A percentile compares a stretch with the other conserved stretches of the same genome.
Conservation (phyloP, 2,329 filamentous ascomycete species). For the Delphinella strobiligena region DNA sequence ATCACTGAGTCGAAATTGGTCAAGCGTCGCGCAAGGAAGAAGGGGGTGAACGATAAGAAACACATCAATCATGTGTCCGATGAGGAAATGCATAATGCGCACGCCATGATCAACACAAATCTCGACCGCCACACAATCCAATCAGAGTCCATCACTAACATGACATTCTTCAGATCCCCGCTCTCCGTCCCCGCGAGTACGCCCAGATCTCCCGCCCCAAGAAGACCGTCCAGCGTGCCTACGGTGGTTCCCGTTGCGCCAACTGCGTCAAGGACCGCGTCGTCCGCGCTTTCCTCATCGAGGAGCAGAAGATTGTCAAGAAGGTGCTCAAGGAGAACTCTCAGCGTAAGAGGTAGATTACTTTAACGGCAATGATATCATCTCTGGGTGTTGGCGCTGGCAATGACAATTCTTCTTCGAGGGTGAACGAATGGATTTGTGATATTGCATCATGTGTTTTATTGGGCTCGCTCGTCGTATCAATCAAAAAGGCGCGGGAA, state of each 20-base stretch:
- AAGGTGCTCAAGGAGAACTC: conserved; percentile 94
- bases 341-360: conserved; percentile 58
- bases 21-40: no score
- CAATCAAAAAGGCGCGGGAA: no score
- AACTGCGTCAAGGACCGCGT: conserved; percentile 98
- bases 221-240: conserved; percentile 98
- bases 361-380: conserved; percentile 6
- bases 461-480: neutral
- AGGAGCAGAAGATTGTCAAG: conserved; percentile 99
- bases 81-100: no score
- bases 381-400: conserved; percentile 8
- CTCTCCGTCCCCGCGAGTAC: conserved; percentile 97
- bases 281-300: conserved; percentile 95
- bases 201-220: conserved; percentile 92
- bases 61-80: no score
- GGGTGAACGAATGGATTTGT: conserved; percentile 7
- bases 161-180: conserved; percentile 57
- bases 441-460: neutral
- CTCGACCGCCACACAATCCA: neutral
- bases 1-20: no score
- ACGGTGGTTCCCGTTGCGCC: conserved; percentile 95
- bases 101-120: neutral
- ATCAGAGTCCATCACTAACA: neutral
- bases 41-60: no score
- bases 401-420: conserved; percentile 3